Evolutionary conservation across 176 grass and related monocot genomes (phyloP).

Genomic region (Zea luxurians): DNA sequence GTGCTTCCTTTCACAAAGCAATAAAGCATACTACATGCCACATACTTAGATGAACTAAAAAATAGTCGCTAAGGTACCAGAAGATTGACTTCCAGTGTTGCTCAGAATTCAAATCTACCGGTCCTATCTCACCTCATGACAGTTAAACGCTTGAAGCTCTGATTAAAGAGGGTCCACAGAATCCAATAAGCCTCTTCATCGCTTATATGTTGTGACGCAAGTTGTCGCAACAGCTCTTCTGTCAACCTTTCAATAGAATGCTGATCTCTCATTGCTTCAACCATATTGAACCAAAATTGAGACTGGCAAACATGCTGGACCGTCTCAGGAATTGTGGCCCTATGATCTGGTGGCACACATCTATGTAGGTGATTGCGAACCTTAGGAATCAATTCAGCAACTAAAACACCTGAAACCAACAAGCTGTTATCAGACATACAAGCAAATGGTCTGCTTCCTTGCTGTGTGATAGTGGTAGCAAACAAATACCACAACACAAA

Average conservation of each 20-base stretch:
- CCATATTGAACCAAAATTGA: slow-evolving; percentile 76
- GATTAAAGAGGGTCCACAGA: slow-evolving; percentile 78
- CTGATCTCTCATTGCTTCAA: slow-evolving; percentile 82
- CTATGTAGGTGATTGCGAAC: slow-evolving; percentile 62
- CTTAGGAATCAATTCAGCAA: slow-evolving; percentile 73
- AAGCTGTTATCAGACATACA: slow-evolving; percentile 40
- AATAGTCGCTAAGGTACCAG: slow-evolving; percentile 10
- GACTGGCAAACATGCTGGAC: slow-evolving; percentile 56
- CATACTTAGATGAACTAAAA: slow-evolving; percentile 28
- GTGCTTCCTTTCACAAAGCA: slow-evolving; percentile 10
- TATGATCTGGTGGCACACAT: slow-evolving; percentile 55
- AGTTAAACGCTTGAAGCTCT: slow-evolving; percentile 46
- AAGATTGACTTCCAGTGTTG: slow-evolving; percentile 14
- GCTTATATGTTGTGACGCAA: slow-evolving; percentile 62
- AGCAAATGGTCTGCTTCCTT: slow-evolving; percentile 23
- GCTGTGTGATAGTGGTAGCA: not conserved
- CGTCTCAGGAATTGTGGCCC: slow-evolving; percentile 39
- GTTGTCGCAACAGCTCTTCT: slow-evolving; percentile 71
- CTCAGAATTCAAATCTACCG: slow-evolving; percentile 14
- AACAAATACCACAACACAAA: slow-evolving; percentile 23
- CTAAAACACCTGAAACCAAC: slow-evolving; percentile 75
- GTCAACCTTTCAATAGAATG: slow-evolving; percentile 88
- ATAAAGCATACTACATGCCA: slow-evolving; percentile 29
- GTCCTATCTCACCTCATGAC: slow-evolving; percentile 64
- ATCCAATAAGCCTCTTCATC: slow-evolving; percentile 91